A percentile compares a stretch with the other conserved stretches of the same genome.
These are phyloP conservation scores for Pestalotiopsis sp. DNA, from an alignment of 2,329 filamentous ascomycete species.

Conservation along the genomic window DNA sequence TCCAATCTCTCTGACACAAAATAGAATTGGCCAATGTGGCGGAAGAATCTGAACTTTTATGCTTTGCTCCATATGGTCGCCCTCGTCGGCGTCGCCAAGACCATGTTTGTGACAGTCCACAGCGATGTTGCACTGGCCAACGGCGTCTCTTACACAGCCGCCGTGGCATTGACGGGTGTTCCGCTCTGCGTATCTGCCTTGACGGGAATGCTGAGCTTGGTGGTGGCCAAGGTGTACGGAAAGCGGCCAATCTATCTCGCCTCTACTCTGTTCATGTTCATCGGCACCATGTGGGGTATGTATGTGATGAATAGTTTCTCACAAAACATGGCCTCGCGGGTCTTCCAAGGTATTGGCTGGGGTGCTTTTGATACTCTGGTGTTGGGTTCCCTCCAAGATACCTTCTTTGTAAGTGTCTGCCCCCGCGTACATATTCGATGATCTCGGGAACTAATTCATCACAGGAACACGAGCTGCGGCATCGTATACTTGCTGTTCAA, in stretches of 20 bases:
- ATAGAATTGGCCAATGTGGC: slow-evolving; percentile 60
- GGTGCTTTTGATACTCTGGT: slow-evolving; percentile 59
- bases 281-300: slow-evolving; percentile 55
- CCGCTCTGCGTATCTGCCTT: slow-evolving; percentile 54
- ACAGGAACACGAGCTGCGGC: slow-evolving; percentile 55
- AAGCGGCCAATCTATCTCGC: slow-evolving; percentile 56
- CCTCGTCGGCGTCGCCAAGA: slow-evolving; percentile 55
- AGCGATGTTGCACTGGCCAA: slow-evolving; percentile 44
- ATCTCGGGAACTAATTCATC: slow-evolving; percentile 22
- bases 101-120: slow-evolving; percentile 52
- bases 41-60: slow-evolving; percentile 52
- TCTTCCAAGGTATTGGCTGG: slow-evolving; percentile 62
- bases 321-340: slow-evolving; percentile 52
- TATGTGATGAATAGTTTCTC: slow-evolving; percentile 41
- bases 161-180: slow-evolving; percentile 53
- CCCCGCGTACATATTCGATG: background rate
- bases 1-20: background rate
- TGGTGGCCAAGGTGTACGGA: slow-evolving; percentile 49
- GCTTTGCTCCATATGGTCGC: slow-evolving; percentile 50
- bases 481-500: slow-evolving; percentile 48
- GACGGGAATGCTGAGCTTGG: slow-evolving; percentile 44
- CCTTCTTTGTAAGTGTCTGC: slow-evolving; percentile 52
- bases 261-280: slow-evolving; percentile 47
- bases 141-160: slow-evolving; percentile 48
- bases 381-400: slow-evolving; percentile 56